phyloP scores from a whole-genome alignment of 352 stramenopile genomes.

The Blastocystis sp. region DNA sequence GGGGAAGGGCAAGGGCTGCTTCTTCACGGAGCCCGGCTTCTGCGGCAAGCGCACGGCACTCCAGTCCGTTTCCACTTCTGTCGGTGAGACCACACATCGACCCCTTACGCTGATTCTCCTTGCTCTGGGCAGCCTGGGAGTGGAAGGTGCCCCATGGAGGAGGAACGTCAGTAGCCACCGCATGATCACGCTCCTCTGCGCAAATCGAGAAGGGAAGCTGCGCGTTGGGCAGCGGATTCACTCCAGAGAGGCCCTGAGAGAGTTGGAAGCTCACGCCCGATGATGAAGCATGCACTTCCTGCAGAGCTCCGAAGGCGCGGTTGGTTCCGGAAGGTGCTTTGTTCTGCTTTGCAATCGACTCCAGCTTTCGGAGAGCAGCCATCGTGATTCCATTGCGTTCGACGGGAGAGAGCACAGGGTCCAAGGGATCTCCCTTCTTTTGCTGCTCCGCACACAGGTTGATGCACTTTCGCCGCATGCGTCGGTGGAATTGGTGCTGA shows the following conservation, averaged over 20 bases:
- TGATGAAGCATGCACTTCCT: not conserved
- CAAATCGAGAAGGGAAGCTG: conserved; percentile 31
- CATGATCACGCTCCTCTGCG: not conserved
- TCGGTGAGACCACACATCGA: not conserved
- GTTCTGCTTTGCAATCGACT: not conserved
- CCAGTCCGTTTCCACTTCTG: not conserved
- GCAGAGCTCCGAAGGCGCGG: conserved; percentile 21
- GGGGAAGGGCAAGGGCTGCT: conserved; percentile 13
- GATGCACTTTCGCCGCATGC: conserved; percentile 54
- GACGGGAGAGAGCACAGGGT: conserved; percentile 42
- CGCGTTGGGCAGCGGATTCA: not conserved
- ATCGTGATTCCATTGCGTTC: conserved; percentile 31
- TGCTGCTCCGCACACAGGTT: conserved; percentile 46
- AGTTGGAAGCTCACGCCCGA: not conserved
- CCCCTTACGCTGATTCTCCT: conserved; percentile 20
- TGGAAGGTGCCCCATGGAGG: conserved; percentile 22
- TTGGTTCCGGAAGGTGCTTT: not conserved
- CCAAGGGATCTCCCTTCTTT: not conserved
- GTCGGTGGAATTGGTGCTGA: conserved; percentile 51
- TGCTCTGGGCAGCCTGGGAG: not conserved
- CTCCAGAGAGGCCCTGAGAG: not conserved
- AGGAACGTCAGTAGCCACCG: no score
- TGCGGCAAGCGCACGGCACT: conserved; percentile 45
- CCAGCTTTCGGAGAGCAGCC: conserved; percentile 9
- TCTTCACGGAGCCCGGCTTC: conserved; percentile 33